Evolutionary conservation across 2,329 filamentous ascomycete genomes (phyloP), one percentile per base, ranked within the genome.

Genomic region (Cercospora sp.): DNA sequence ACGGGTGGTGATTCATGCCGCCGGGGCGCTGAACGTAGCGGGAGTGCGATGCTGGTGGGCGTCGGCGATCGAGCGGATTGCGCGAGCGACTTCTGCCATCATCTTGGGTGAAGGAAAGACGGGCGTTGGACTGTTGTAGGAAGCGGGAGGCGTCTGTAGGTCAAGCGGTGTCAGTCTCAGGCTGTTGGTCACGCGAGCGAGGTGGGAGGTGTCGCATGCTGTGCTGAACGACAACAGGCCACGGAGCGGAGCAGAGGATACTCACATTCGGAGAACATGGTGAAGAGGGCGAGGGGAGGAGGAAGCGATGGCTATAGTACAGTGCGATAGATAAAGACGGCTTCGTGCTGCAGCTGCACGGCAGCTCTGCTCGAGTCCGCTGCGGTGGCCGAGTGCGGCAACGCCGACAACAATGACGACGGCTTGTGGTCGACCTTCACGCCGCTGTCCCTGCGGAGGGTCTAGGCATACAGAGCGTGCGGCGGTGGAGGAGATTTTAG

Each of bases 121-220:
- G 90, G 69, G 94, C 97, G 84, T 97, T 94, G 73, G 94, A 97
- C 87, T 98, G 95, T 69, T 94, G 92, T 75, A 99, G 89, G 80
- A 99, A 99, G 75, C 90, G 91, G 73, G 94, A 98, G 76, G 95
- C 95, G 90, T 98, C 95, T 97, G 77, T 64, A 63, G 64, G 63
- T 63, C 59, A 60, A 71, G 70, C 70, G 71, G 74, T 68, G 79
- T 82, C 72, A 81, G 45, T 51, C 45, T 51, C 45, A 23, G 45
- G 20, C 45, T 13, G 45, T 13, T 51, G 45, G 79, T 82, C 81
- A 82, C 80, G 79, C 80, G 80, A 79, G 76, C 73, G 48, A 67
- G 63, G 70, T 8, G 63, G 63, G 63, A 62, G 48, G 53, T 64
- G 55, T 45, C 62, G 45, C 36, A 75, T 76, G 78, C 77, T 75